A percentile compares a stretch with the other conserved stretches of the same genome.
These are phyloP conservation scores for Vitis hybrid DNA, from an alignment of 177 flowering plant species.

Conservation along the genomic window DNA sequence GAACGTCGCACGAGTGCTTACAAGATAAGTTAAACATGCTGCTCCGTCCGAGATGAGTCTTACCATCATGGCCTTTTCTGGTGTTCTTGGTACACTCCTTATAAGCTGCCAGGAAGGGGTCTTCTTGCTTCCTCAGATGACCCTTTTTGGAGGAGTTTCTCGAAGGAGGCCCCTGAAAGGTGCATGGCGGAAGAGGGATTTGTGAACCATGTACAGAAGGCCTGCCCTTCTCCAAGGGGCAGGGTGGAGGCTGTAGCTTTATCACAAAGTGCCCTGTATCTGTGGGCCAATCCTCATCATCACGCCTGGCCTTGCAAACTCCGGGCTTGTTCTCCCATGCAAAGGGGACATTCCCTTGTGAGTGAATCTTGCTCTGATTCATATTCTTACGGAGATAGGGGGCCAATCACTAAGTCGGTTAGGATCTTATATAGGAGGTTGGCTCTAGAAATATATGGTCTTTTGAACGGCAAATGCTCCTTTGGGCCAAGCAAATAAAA, in stretches of 20 bases:
- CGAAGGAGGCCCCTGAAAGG: conserved; percentile 24
- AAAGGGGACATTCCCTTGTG: conserved; percentile 35
- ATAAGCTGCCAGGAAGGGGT: conserved; percentile 41
- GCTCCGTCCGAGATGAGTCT: conserved; percentile 1
- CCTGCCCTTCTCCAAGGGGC: conserved; percentile 17
- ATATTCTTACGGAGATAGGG: background rate
- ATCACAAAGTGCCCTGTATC: background rate
- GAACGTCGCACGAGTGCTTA: conserved; percentile 49
- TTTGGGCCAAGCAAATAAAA: conserved; percentile 14
- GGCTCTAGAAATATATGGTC: too few species aligned
- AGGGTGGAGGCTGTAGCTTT: conserved; percentile 42
- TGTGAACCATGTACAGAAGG: conserved; percentile 14
- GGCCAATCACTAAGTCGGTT: too few species aligned
- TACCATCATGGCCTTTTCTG: background rate
- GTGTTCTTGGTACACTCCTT: conserved; percentile 37
- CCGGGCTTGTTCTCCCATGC: conserved; percentile 56
- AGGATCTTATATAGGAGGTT: too few species aligned
- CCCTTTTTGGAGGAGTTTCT: conserved; percentile 28
- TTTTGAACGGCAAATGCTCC: background rate
- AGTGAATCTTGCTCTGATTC: conserved; percentile 19
- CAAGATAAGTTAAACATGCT: conserved; percentile 39
- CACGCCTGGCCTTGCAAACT: conserved; percentile 20
- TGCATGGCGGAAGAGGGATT: conserved; percentile 43
- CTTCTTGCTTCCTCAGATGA: conserved; percentile 15
- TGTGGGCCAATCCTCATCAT: background rate